Conservation (phyloP, 805 yeast genomes). For the Komagataella pastoris region DNA sequence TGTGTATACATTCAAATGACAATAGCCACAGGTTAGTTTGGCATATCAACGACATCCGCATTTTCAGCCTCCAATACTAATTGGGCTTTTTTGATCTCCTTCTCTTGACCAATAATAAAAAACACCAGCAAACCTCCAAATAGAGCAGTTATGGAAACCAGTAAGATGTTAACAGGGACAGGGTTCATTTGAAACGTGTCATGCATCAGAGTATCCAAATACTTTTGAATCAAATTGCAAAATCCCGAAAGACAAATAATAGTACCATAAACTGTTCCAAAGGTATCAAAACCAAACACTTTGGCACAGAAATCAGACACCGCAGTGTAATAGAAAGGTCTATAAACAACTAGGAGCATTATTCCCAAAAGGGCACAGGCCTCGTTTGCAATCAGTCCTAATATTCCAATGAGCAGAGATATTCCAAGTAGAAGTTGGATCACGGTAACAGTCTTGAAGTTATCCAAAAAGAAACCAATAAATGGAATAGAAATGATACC, state of each 20-base stretch:
- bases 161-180: conserved; percentile 50
- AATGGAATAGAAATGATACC: conserved; percentile 81
- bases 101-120: conserved; percentile 28
- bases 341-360: conserved; percentile 56
- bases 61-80: conserved; percentile 53
- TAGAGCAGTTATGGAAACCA: conserved; percentile 41
- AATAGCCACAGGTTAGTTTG: conserved; percentile 7
- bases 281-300: conserved; percentile 48
- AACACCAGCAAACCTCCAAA: conserved; percentile 31
- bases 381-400: conserved; percentile 43
- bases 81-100: conserved; percentile 30
- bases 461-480: conserved; percentile 71
- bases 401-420: conserved; percentile 54
- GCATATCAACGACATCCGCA: conserved; percentile 35
- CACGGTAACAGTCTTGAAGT: conserved; percentile 47
- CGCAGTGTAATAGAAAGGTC: conserved; percentile 48
- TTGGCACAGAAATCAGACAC: conserved; percentile 47
- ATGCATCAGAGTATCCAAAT: conserved; percentile 62
- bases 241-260: conserved; percentile 73
- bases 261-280: conserved; percentile 70
- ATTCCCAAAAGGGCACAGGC: conserved; percentile 58
- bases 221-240: conserved; percentile 62
- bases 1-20: background rate
- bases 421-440: conserved; percentile 35
- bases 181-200: conserved; percentile 61